Conservation (phyloP, 805 yeast species). For the Barnettozyma wickerhamii region DNA sequence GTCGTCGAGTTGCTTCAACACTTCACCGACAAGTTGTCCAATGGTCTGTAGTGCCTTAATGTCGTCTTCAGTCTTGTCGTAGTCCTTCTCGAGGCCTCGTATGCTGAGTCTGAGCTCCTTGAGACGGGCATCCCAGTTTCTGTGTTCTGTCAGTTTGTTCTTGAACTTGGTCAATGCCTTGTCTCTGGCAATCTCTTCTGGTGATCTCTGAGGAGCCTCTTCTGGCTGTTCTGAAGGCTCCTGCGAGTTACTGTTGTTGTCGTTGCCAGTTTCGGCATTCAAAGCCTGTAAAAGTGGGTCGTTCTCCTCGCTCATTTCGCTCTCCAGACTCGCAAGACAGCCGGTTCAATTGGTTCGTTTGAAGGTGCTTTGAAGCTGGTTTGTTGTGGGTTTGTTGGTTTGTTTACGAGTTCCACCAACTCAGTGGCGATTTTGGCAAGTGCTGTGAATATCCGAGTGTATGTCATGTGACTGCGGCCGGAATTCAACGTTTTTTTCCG, state of each 20-base stretch:
- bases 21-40: conserved; percentile 97
- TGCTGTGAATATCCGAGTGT: too few species aligned
- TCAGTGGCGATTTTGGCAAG: conserved; percentile 7
- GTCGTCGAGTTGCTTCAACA: conserved; percentile 88
- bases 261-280: conserved; percentile 10
- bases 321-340: too few species aligned
- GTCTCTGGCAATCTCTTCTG: conserved; percentile 66
- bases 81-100: conserved; percentile 77
- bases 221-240: conserved; percentile 8
- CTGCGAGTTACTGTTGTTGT: too few species aligned
- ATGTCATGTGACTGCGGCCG: not conserved
- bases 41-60: conserved; percentile 95
- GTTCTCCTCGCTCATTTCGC: conserved; percentile 55
- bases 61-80: conserved; percentile 92
- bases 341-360: too few species aligned
- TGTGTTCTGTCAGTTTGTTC: conserved; percentile 84
- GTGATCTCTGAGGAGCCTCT: conserved; percentile 26
- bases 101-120: conserved; percentile 80
- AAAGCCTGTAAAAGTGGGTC: conserved; percentile 77
- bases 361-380: too few species aligned
- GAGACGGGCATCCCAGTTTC: conserved; percentile 89
- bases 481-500: not conserved
- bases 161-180: conserved; percentile 76
- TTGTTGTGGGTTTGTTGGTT: not conserved
- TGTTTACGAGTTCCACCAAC: not conserved